These are phyloP conservation scores for Setomelanomma holmii DNA, from an alignment of 2,329 filamentous ascomycete genomes.

Conservation along the genomic window DNA sequence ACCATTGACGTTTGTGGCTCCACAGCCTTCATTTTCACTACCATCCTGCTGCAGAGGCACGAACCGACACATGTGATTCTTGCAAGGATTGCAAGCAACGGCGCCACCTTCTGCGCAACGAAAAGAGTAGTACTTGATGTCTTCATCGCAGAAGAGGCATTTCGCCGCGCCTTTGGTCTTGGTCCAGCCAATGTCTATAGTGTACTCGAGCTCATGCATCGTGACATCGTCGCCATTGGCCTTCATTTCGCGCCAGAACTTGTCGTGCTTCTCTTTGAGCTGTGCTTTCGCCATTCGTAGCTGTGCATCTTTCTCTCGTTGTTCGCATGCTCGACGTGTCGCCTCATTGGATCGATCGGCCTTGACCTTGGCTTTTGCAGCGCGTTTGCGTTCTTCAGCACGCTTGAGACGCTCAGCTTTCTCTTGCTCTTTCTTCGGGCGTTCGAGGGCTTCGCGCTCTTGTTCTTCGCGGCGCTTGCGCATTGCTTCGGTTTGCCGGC, in stretches of 20 bases:
- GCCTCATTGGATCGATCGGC: background rate
- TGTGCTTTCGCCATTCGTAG: background rate
- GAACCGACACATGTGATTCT: background rate
- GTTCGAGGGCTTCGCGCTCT: background rate
- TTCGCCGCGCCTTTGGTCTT: background rate
- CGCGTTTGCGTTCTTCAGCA: background rate
- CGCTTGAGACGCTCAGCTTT: background rate
- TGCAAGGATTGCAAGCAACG: constrained; percentile 1
- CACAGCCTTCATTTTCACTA: background rate
- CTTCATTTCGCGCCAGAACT: background rate
- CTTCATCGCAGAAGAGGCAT: background rate
- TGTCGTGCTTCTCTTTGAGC: background rate
- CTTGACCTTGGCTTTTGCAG: background rate
- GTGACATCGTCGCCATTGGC: background rate
- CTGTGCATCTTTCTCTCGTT: background rate
- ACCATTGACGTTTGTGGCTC: too few relatives aligned
- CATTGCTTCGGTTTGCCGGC: background rate
- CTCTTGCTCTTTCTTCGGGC: background rate
- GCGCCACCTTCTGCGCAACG: background rate
- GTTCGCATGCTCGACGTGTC: background rate
- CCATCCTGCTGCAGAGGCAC: background rate
- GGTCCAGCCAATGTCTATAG: background rate
- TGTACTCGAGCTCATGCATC: background rate
- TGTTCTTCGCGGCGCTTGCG: constrained; percentile 1
- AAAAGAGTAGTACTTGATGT: constrained; percentile 1